phyloP scores from a whole-genome alignment of 495 filamentous ascomycete species.

The Ramalina peruviana region DNA sequence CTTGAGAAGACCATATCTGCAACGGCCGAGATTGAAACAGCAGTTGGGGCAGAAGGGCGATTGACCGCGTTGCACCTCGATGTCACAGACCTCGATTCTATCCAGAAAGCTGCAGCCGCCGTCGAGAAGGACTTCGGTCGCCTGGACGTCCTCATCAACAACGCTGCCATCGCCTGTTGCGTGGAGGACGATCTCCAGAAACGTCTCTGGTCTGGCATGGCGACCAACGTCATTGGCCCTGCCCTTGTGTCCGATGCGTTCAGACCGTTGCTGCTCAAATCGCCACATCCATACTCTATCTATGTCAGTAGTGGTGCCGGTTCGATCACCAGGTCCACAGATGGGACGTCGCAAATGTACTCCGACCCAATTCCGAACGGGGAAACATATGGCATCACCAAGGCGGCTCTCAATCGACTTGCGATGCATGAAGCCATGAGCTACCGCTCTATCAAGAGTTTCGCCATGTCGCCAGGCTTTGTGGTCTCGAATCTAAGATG shows the following conservation, averaged over 20 bases:
- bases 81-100: constrained; percentile 19
- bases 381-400: constrained; percentile 15
- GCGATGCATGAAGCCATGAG: constrained; percentile 3
- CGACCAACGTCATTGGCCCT: constrained; percentile 24
- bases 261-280: constrained; percentile 19
- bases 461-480: constrained; percentile 14
- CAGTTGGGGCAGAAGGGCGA: neutral
- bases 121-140: constrained; percentile 20
- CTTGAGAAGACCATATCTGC: neutral
- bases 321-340: constrained; percentile 5
- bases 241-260: constrained; percentile 20
- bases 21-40: neutral
- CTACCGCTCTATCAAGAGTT: constrained; percentile 18
- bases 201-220: constrained; percentile 9
- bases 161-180: constrained; percentile 11
- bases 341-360: neutral
- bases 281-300: constrained; percentile 16
- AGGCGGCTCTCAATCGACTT: constrained; percentile 22
- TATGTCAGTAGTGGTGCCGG: constrained; percentile 19
- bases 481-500: constrained; percentile 27
- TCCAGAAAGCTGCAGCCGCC: constrained; percentile 13
- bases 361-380: neutral
- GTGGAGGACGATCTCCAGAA: constrained; percentile 2
- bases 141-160: constrained; percentile 22
- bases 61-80: constrained; percentile 19